These are phyloP conservation scores for Suillus occidentalis DNA, from an alignment of 768 basidiomycete species.

Conservation along the genomic window DNA sequence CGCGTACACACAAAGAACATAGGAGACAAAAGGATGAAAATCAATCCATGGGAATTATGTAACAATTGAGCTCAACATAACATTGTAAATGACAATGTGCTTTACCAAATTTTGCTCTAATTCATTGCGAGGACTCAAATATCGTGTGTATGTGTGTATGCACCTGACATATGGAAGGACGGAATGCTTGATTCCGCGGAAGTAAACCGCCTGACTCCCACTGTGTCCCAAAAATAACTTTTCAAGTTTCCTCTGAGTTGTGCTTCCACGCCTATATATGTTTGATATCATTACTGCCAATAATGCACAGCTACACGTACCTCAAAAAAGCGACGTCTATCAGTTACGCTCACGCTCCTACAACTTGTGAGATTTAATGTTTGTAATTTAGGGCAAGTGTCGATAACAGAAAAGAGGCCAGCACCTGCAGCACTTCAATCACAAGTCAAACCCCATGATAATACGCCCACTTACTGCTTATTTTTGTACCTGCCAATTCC, in stretches of 20 bases:
- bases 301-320: conserved; percentile 27
- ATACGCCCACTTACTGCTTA: conserved; percentile 48
- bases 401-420: conserved; percentile 57
- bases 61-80: background rate
- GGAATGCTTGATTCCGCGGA: background rate
- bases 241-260: conserved; percentile 6
- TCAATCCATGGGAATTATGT: background rate
- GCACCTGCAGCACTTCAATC: conserved; percentile 36
- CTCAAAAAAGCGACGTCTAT: conserved; percentile 69
- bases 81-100: background rate
- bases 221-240: background rate
- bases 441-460: background rate
- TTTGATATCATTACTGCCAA: conserved; percentile 1
- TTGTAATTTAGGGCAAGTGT: conserved; percentile 51
- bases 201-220: background rate
- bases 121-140: background rate
- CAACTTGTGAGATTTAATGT: conserved; percentile 69
- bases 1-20: conserved; percentile 14
- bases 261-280: conserved; percentile 26
- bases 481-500: conserved; percentile 55
- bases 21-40: conserved; percentile 4
- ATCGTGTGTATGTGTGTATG: background rate
- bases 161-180: background rate
- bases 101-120: background rate
- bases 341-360: conserved; percentile 56